Evolutionary conservation across 768 basidiomycete species (phyloP).

Genomic region (Kwoniella mangroviensis): DNA sequence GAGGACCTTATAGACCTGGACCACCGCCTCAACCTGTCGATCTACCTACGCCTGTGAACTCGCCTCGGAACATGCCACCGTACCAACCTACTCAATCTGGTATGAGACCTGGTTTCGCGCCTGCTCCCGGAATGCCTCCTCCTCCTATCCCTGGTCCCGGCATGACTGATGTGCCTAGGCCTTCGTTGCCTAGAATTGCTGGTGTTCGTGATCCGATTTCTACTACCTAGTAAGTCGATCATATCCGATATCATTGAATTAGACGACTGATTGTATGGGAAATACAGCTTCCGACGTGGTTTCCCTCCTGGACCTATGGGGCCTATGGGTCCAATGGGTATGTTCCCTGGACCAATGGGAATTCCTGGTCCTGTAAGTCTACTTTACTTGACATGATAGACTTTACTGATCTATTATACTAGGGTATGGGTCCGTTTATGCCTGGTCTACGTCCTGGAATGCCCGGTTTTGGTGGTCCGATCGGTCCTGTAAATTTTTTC

Average conservation of each 20-base stretch:
- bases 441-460: constrained; percentile 55
- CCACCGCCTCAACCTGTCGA: constrained; percentile 52
- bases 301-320: constrained; percentile 56
- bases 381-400: neutral
- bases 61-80: constrained; percentile 27
- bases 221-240: constrained; percentile 53
- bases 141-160: constrained; percentile 39
- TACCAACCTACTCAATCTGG: constrained; percentile 19
- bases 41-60: constrained; percentile 50
- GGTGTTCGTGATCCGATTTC: constrained; percentile 57
- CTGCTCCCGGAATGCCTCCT: constrained; percentile 35
- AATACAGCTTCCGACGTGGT: constrained; percentile 46
- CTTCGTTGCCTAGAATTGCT: constrained; percentile 52
- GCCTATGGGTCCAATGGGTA: constrained; percentile 44
- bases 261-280: neutral
- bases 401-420: constrained; percentile 3
- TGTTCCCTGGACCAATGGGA: constrained; percentile 55
- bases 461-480: constrained; percentile 54
- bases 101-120: constrained; percentile 34
- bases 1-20: constrained; percentile 22
- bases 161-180: constrained; percentile 50
- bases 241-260: neutral
- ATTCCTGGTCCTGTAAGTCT: constrained; percentile 50
- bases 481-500: constrained; percentile 47
- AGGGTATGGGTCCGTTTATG: constrained; percentile 57